Evolutionary conservation across 2,329 filamentous ascomycete genomes (phyloP).

Genomic region (Exophiala oligosperma): DNA sequence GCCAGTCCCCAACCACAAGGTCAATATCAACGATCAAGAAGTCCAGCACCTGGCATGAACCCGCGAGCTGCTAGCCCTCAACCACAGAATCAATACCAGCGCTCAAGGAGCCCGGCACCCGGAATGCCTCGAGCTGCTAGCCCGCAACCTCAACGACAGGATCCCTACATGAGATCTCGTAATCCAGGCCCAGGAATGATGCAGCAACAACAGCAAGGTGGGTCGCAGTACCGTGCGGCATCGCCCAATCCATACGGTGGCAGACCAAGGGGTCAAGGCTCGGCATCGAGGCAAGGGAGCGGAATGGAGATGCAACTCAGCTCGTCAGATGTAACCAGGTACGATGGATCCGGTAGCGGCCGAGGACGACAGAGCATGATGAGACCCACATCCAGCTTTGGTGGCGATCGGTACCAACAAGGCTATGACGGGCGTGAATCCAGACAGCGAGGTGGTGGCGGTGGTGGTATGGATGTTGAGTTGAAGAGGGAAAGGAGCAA

Average conservation of each 20-base stretch:
- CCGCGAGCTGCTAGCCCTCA: constrained; percentile 27
- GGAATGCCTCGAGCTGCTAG: constrained; percentile 23
- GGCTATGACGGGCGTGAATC: constrained; percentile 27
- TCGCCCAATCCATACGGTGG: constrained; percentile 43
- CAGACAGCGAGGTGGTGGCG: constrained; percentile 43
- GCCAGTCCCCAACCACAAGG: constrained; percentile 22
- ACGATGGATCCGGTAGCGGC: constrained; percentile 46
- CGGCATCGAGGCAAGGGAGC: constrained; percentile 29
- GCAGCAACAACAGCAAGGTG: constrained; percentile 17
- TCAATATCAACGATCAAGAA: constrained; percentile 20
- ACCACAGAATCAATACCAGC: constrained; percentile 19
- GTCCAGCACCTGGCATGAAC: constrained; percentile 23
- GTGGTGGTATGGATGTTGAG: constrained; percentile 39
- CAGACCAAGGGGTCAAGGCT: constrained; percentile 33
- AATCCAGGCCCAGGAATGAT: constrained; percentile 25
- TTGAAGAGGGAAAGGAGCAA: constrained; percentile 64
- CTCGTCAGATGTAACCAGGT: constrained; percentile 52
- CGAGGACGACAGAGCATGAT: constrained; percentile 58
- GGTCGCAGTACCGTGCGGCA: constrained; percentile 18
- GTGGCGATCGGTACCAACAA: constrained; percentile 43
- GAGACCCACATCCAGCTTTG: constrained; percentile 51
- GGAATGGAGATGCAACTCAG: constrained; percentile 70
- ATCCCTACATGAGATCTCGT: constrained; percentile 14
- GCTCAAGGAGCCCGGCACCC: constrained; percentile 24
- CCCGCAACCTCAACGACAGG: constrained; percentile 19